Evolutionary conservation across 164 flowering plant species (phyloP).

Genomic region (Tetracentron sinense): DNA sequence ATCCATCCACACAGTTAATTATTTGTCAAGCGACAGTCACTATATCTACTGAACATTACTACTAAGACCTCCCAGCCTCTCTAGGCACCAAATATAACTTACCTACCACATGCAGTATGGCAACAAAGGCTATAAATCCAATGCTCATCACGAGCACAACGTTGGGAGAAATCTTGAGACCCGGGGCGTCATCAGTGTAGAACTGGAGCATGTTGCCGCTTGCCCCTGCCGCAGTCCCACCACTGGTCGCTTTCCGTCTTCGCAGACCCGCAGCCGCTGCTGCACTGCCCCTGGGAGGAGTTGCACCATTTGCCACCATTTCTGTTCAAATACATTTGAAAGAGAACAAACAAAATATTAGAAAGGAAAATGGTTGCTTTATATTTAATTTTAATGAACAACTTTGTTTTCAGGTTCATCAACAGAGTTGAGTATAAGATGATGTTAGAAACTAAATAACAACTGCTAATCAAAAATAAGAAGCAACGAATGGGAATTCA

Average conservation of each 20-base stretch:
- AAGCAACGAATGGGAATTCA: too few relatives aligned
- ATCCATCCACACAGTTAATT: too few relatives aligned
- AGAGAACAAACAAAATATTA: too few relatives aligned
- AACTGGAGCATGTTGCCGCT: conserved; percentile 78
- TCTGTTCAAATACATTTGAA: conserved; percentile 11
- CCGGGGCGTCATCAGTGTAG: too few relatives aligned
- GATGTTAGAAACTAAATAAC: too few relatives aligned
- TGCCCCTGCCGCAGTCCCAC: conserved; percentile 50
- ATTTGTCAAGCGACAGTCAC: not conserved
- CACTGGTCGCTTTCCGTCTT: conserved; percentile 52
- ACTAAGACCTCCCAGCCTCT: too few relatives aligned
- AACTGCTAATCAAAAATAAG: too few relatives aligned
- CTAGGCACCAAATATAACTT: conserved; percentile 66
- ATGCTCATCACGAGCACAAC: conserved; percentile 87
- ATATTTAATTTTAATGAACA: too few relatives aligned
- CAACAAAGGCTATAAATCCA: conserved; percentile 79
- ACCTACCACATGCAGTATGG: too few relatives aligned
- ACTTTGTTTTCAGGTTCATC: too few relatives aligned
- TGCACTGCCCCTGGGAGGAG: conserved; percentile 70
- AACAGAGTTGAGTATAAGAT: too few relatives aligned
- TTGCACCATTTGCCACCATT: conserved; percentile 52
- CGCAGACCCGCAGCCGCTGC: conserved; percentile 74
- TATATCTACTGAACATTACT: not conserved
- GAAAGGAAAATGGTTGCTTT: too few relatives aligned
- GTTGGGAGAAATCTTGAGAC: conserved; percentile 82